phyloP scores from a whole-genome alignment of 2,329 filamentous ascomycete species.

The Xylaria sp. region DNA sequence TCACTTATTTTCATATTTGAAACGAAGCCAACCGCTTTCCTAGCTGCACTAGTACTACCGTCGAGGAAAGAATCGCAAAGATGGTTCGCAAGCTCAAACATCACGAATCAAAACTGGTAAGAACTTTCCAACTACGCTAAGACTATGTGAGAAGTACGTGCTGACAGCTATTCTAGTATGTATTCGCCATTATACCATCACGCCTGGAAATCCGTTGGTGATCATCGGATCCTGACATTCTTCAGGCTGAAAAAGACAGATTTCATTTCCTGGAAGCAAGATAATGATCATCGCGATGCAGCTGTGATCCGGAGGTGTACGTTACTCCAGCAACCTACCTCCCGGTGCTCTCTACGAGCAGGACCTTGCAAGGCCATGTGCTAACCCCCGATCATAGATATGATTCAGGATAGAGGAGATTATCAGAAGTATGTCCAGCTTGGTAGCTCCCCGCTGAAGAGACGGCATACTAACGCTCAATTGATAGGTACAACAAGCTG shows the following conservation, averaged over 20 bases:
- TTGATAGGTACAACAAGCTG: conserved; percentile 65
- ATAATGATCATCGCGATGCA: conserved; percentile 84
- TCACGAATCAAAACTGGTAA: conserved; percentile 88
- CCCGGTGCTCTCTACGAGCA: not conserved
- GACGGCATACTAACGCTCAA: conserved; percentile 17
- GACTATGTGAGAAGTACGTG: conserved; percentile 2
- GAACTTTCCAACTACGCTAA: not conserved
- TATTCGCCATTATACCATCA: too few relatives aligned
- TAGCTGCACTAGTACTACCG: not conserved
- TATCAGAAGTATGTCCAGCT: conserved; percentile 63
- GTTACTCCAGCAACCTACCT: not conserved
- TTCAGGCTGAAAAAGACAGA: conserved; percentile 81
- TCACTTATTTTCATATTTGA: not conserved
- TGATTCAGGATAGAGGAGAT: conserved; percentile 89
- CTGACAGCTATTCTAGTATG: conserved; percentile 37
- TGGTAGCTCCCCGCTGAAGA: not conserved
- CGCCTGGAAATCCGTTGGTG: too few relatives aligned
- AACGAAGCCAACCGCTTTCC: not conserved
- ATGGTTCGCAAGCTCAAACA: conserved; percentile 98
- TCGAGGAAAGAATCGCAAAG: conserved; percentile 43
- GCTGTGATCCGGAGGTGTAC: conserved; percentile 73
- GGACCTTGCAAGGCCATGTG: not conserved
- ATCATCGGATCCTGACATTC: too few relatives aligned
- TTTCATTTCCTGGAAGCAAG: conserved; percentile 92
- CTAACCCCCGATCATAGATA: conserved; percentile 57